A percentile compares a stretch with the other conserved stretches of the same genome.
Evolutionary conservation across 768 basidiomycete genomes (phyloP).

Genomic region (Pulveroboletus frians): DNA sequence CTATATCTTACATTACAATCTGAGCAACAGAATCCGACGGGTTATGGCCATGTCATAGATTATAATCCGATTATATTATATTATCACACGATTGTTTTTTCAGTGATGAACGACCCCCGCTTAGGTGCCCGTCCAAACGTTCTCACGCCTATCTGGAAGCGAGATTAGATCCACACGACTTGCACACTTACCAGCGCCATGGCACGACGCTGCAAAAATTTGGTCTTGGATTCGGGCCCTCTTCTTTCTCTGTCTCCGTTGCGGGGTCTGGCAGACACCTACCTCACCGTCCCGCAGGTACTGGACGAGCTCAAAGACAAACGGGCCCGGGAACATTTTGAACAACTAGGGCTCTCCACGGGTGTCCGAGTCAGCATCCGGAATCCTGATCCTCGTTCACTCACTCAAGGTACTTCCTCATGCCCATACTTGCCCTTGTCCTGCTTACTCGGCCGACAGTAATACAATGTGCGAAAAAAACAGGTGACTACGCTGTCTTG

Average conservation of each 20-base stretch:
- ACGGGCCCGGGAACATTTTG: conserved; percentile 81
- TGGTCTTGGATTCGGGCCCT: conserved; percentile 93
- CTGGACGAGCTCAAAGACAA: conserved; percentile 86
- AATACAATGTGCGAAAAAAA: conserved; percentile 87
- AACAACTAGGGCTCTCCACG: conserved; percentile 67
- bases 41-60: too few relatives aligned
- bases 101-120: too few relatives aligned
- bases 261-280: conserved; percentile 81
- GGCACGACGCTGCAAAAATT: conserved; percentile 57
- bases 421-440: conserved; percentile 1
- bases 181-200: conserved; percentile 12
- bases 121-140: background rate
- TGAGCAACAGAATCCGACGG: too few relatives aligned
- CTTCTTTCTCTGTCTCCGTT: conserved; percentile 85
- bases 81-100: too few relatives aligned
- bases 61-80: too few relatives aligned
- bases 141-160: conserved; percentile 6
- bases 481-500: conserved; percentile 91
- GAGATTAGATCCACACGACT: conserved; percentile 6
- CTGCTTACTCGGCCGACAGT: conserved; percentile 45
- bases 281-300: conserved; percentile 86
- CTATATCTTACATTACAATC: too few relatives aligned
- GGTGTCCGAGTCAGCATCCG: conserved; percentile 71
- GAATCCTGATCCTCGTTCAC: conserved; percentile 62
- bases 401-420: conserved; percentile 51